A percentile compares a stretch with the other conserved stretches of the same genome.
These are phyloP conservation scores for Apiospora phragmitis DNA, from an alignment of 2,329 filamentous ascomycete species.

Conservation along the genomic window DNA sequence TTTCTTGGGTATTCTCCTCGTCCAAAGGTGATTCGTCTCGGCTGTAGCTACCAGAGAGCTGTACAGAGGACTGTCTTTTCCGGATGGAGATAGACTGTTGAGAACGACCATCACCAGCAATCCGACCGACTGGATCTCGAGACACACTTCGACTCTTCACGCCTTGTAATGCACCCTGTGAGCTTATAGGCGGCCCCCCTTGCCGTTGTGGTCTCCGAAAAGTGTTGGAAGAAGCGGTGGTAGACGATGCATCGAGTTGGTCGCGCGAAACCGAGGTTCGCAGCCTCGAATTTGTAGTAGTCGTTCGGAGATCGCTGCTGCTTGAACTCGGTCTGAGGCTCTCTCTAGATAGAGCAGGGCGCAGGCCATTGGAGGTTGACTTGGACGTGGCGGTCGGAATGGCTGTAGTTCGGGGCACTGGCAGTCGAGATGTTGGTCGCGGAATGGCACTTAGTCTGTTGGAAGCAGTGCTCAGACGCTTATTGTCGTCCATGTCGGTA, in stretches of 20 bases:
- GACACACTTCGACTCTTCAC: slow-evolving; percentile 24
- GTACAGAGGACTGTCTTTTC: slow-evolving; percentile 25
- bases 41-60: slow-evolving; percentile 20
- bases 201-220: slow-evolving; percentile 25
- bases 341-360: slow-evolving; percentile 18
- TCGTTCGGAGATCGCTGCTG: slow-evolving; percentile 16
- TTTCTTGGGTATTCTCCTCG: slow-evolving; percentile 19
- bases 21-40: slow-evolving; percentile 14
- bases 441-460: slow-evolving; percentile 28
- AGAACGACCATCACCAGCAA: slow-evolving; percentile 15
- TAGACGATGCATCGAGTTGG: slow-evolving; percentile 24
- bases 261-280: slow-evolving; percentile 29
- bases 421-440: slow-evolving; percentile 32
- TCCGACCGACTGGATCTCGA: slow-evolving; percentile 18
- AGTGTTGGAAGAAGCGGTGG: background rate
- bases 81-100: slow-evolving; percentile 24
- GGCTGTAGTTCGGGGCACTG: slow-evolving; percentile 28
- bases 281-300: slow-evolving; percentile 21
- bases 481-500: slow-evolving; percentile 10
- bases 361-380: slow-evolving; percentile 12
- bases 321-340: slow-evolving; percentile 18
- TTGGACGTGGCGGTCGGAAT: slow-evolving; percentile 19
- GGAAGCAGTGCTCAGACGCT: slow-evolving; percentile 7
- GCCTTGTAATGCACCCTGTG: slow-evolving; percentile 21
- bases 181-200: slow-evolving; percentile 22